Base-by-base conservation (phyloP, 495 filamentous ascomycete genomes). In the Staphylotrichum longicolle region DNA sequence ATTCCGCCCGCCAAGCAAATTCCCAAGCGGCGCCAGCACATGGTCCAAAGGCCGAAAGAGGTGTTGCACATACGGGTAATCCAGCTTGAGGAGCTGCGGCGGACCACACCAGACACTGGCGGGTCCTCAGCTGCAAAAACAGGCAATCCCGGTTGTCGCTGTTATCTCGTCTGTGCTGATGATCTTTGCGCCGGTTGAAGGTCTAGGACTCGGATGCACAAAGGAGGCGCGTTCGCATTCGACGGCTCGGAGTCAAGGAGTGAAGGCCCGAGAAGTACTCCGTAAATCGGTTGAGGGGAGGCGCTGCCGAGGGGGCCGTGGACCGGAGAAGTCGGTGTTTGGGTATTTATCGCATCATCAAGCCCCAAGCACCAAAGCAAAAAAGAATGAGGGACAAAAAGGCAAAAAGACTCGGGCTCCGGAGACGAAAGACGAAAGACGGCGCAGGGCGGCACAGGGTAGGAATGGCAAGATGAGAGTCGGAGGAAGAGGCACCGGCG, bases 91-190 rank as follows among this genome's bases (percentile, higher is more conserved):
- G 56, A 54, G 11, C 15, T 56, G 39, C 7, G 49, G 66, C 64
- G 67, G 69, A 70, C 70, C 70, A 64, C 69, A 67, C 70, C 70
- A 68, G 61, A 60, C 58, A 33, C 65, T 68, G 70, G 70, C 70
- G 69, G 70, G 70, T 66, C 70, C 70, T 69, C 52, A 54, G 32
- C 54, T 51, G 32, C 58, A 49, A 62, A 57, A 34, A 41, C 34
- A 52, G 34, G 40, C 33, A 34, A 42, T 37, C 48, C 47, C 49
- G 37, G 66, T 46, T 51, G 34, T 61, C 15, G 33, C 35, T 49
- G n/a, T 45, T 32, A 7, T 44, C n/a, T 20, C 1, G 41, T 35
- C 6, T 15, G 11, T 3, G 44, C 10, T 6, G 5, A 10, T 39
- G 27, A 20, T 11, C 11, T 45, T 46, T 1, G 30, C 45, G 34